Evolutionary conservation across 202 grass and related monocot species (phyloP), one percentile per base, ranked within the genome.

Genomic region (Miscanthus sacchariflorus): DNA sequence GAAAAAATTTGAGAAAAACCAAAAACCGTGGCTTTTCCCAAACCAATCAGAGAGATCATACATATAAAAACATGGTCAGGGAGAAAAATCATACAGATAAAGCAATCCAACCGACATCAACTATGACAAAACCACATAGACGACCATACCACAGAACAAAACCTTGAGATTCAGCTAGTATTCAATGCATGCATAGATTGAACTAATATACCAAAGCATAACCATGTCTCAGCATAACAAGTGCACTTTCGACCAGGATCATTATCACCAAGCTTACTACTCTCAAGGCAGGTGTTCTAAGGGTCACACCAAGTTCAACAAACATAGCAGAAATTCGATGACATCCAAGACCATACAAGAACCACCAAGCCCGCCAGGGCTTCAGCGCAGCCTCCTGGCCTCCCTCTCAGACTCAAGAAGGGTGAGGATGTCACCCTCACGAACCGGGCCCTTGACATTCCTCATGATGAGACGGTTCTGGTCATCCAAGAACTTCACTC

Each of bases 401-500:
- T 97, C 94, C 79, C 94, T 93, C 81, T 96, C 94, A 7, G 94
- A 96, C 79, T 96, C 91, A 0, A 96, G 94, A 19, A 96, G 89
- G 87, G 91, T 93, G 30, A 95, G 93, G 76, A 95, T 88, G 77
- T 95, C 93, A 5, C 93, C 93, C 90, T 95, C 93, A 6, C 93
- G 89, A 6, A 95, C 88, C 0, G 90, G 93, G 21, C 93, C 93
- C 88, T 95, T 95, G 12, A 95, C 88, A 19, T 95, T 95, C 84
- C 93, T 85, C 93, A 93, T 95, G 88, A 95, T 95, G 70, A 95
- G 88, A 85, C 93, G 88, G 91, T 95, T 95, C 80, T 93, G 90
- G 44, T 95, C 93, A 12, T 95, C 93, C 21, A 95, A 70, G 43
- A 95, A 95, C 86, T 95, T 95, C 44, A 95, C 93, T 76, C 93